These are phyloP conservation scores for Antitrichia curtipendula DNA, from an alignment of 225 moss, liverwort and hornwort species.

Conservation along the genomic window DNA sequence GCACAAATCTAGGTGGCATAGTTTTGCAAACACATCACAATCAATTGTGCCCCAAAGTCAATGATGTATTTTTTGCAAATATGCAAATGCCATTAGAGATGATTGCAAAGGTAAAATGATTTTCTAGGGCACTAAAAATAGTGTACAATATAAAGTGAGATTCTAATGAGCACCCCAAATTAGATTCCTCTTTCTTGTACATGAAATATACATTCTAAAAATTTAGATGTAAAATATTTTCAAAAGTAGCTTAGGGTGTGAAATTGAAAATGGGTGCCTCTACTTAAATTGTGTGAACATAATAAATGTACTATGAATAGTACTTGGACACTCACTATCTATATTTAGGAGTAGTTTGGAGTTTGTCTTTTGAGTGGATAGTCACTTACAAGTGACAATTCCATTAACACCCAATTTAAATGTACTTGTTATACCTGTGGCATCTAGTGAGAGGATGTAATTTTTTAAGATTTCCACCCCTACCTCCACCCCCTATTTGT, in stretches of 20 bases:
- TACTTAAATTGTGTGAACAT: not conserved
- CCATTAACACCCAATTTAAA: no score
- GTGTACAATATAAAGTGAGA: not conserved
- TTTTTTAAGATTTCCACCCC: no score
- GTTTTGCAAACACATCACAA: not conserved
- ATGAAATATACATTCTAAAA: no score
- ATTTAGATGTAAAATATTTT: not conserved
- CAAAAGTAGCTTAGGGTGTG: not conserved
- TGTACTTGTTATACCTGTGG: no score
- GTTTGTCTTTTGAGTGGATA: no score
- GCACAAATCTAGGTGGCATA: not conserved
- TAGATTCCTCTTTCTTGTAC: not conserved
- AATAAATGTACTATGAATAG: not conserved
- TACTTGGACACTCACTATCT: not conserved
- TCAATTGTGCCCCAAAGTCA: not conserved
- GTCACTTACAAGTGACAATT: no score
- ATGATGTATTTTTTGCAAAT: not conserved
- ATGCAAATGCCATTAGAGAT: not conserved
- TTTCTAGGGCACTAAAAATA: not conserved
- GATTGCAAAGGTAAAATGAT: not conserved
- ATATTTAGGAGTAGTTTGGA: not conserved
- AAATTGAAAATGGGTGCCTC: not conserved
- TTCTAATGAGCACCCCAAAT: not conserved
- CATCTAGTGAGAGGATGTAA: no score
- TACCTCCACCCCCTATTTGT: no score